Evolutionary conservation across 78 protist species (phyloP).

Genomic region (Monosiga brevicollis): DNA sequence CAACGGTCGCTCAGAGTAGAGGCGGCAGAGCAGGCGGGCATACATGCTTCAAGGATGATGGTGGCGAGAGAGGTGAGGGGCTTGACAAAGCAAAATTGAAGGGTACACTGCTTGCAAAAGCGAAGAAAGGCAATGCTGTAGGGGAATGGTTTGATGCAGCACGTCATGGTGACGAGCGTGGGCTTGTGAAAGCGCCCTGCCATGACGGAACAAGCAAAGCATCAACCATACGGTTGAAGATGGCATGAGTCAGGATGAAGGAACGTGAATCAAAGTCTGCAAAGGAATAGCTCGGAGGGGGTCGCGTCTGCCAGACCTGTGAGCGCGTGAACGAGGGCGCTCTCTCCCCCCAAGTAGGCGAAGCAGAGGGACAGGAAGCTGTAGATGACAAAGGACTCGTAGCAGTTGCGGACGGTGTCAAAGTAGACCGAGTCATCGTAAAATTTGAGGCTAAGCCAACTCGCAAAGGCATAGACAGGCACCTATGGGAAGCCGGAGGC

Average conservation of each 20-base stretch:
- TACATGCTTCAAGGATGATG: neutral
- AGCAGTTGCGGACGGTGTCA: conserved; percentile 5
- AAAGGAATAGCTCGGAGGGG: no score
- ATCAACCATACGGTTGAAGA: no score
- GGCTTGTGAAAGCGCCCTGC: neutral
- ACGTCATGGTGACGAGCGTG: neutral
- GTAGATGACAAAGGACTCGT: conserved; percentile 7
- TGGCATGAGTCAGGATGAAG: no score
- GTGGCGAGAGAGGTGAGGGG: neutral
- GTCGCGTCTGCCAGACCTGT: no score
- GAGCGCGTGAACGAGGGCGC: neutral
- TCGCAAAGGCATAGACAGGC: neutral
- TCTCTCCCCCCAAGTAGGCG: conserved; percentile 5
- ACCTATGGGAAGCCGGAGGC: no score
- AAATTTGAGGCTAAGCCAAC: neutral
- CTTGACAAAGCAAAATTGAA: neutral
- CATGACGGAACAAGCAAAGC: no score
- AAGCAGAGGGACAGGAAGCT: neutral
- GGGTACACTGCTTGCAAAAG: neutral
- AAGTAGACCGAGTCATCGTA: neutral
- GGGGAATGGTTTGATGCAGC: neutral
- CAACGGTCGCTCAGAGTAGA: no score
- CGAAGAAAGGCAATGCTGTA: neutral
- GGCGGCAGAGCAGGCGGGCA: no score
- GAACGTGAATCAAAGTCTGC: no score